A percentile compares a stretch with the other conserved stretches of the same genome.
Evolutionary conservation across 352 stramenopile genomes (phyloP).

Genomic region (Globisporangium spiculum): DNA sequence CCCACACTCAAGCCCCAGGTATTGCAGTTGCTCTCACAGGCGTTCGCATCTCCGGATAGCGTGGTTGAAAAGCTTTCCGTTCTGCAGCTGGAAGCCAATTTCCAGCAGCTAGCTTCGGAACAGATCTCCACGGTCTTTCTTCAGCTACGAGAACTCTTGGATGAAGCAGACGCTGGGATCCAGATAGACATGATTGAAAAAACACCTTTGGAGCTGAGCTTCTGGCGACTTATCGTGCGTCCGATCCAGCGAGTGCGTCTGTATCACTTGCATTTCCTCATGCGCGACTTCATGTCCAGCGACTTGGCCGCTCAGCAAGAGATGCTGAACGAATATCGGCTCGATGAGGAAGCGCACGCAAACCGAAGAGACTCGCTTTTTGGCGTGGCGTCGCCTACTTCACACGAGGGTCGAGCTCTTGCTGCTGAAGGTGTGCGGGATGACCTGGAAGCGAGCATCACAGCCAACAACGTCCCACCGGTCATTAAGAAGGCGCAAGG

Average conservation of each 20-base stretch:
- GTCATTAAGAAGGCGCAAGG: conserved; percentile 3
- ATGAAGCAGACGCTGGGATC: conserved; percentile 25
- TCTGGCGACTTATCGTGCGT: conserved; percentile 42
- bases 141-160: conserved; percentile 18
- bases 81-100: conserved; percentile 20
- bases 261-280: conserved; percentile 28
- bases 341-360: not conserved
- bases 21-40: conserved; percentile 6
- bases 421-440: not conserved
- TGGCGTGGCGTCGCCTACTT: not conserved
- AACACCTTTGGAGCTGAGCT: conserved; percentile 24
- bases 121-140: conserved; percentile 2
- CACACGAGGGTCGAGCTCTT: not conserved
- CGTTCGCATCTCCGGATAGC: conserved; percentile 3
- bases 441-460: not conserved
- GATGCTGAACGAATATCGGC: not conserved
- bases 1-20: conserved; percentile 14
- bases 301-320: not conserved
- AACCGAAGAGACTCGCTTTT: conserved; percentile 6
- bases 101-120: conserved; percentile 5
- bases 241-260: conserved; percentile 36
- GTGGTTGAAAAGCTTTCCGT: conserved; percentile 18
- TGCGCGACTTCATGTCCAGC: conserved; percentile 21
- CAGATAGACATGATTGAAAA: conserved; percentile 24
- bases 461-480: not conserved